Percentiles rank a stretch among this genome's conserved stretches.
Evolutionary conservation across 2,329 filamentous ascomycete species (phyloP).

Genomic region (Penicillium hesseltinei): DNA sequence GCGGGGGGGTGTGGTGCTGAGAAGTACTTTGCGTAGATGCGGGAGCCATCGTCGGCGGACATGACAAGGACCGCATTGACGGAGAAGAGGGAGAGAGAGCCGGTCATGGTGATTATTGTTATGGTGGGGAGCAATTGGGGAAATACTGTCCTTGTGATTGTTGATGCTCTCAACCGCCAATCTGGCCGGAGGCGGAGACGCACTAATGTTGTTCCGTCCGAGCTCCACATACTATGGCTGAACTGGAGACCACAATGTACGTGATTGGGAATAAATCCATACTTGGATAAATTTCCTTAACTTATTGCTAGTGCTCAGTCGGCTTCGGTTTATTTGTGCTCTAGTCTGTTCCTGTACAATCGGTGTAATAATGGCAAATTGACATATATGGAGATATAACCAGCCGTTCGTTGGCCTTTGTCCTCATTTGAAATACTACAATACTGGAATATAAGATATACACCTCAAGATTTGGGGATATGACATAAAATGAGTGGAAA

Average conservation of each 20-base stretch:
- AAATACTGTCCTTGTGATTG: slow-evolving; percentile 9
- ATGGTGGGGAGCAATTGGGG: slow-evolving; percentile 13
- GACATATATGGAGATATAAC: not conserved
- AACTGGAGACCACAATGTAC: not conserved
- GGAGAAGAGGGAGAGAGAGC: slow-evolving; percentile 72
- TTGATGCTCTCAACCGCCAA: slow-evolving; percentile 25
- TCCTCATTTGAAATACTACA: not conserved
- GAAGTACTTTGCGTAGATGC: slow-evolving; percentile 96
- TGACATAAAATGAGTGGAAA: not conserved
- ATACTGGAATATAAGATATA: not conserved
- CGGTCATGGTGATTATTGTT: slow-evolving; percentile 58
- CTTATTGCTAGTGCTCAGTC: not conserved
- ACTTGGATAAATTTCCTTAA: too few relatives aligned
- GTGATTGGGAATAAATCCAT: not conserved
- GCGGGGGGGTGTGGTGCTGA: slow-evolving; percentile 65
- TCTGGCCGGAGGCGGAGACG: slow-evolving; percentile 27
- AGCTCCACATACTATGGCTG: not conserved
- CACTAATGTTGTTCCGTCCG: slow-evolving; percentile 24
- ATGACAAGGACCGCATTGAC: slow-evolving; percentile 77
- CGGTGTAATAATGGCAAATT: not conserved
- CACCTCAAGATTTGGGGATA: not conserved
- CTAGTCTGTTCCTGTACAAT: too few relatives aligned
- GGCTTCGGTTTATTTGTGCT: not conserved
- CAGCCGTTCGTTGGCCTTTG: not conserved
- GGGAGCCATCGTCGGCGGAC: slow-evolving; percentile 80